These are phyloP conservation scores for Scalesia atractyloides DNA, from an alignment of 129 eudicot species.

Conservation along the genomic window DNA sequence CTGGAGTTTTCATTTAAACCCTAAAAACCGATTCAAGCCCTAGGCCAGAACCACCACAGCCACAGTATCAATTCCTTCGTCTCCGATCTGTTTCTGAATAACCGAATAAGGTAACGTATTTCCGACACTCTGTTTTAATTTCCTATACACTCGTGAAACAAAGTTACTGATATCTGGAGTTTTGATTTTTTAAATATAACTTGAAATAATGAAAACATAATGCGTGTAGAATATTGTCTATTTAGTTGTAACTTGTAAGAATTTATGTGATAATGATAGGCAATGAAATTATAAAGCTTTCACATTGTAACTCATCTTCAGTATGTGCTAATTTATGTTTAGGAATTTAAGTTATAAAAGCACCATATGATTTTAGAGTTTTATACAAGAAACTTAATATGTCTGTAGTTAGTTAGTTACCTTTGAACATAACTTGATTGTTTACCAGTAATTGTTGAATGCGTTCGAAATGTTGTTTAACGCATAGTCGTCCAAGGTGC, in stretches of 20 bases:
- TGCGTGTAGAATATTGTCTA: too few species aligned
- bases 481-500: too few species aligned
- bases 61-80: not conserved
- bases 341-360: not conserved
- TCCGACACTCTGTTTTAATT: not conserved
- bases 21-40: too few species aligned
- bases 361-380: not conserved
- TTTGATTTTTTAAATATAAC: too few species aligned
- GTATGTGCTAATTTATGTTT: not conserved
- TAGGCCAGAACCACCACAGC: too few species aligned
- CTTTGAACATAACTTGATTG: conserved; percentile 57
- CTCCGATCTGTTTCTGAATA: not conserved
- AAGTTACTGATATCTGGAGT: too few species aligned
- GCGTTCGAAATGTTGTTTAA: too few species aligned
- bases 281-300: conserved; percentile 50
- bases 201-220: too few species aligned
- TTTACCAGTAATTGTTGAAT: not conserved
- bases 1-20: too few species aligned
- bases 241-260: too few species aligned
- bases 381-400: not conserved
- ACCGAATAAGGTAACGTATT: not conserved
- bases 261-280: too few species aligned
- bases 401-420: conserved; percentile 27
- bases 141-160: not conserved
- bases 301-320: conserved; percentile 59